Percentiles rank a stretch among this genome's conserved stretches.
These are phyloP conservation scores for Delonix regia DNA, from an alignment of 306 rosid species.

Conservation along the genomic window DNA sequence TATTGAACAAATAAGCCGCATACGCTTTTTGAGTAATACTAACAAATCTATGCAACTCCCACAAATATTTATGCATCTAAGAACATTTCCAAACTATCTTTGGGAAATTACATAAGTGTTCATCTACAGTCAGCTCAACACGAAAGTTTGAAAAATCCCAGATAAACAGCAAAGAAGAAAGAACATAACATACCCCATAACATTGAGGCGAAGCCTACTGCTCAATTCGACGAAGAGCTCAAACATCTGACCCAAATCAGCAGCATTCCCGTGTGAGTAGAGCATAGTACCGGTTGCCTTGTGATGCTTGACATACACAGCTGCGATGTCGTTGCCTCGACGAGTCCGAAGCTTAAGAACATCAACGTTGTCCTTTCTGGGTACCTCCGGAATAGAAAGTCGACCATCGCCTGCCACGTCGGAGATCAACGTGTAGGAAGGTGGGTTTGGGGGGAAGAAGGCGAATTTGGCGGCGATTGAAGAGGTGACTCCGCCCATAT, in stretches of 20 bases:
- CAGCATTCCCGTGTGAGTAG: constrained; percentile 28
- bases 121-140: background rate
- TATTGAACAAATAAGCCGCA: background rate
- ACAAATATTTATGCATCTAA: background rate
- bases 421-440: constrained; percentile 19
- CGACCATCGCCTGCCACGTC: background rate
- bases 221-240: constrained; percentile 31
- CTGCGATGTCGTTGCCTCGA: constrained; percentile 16
- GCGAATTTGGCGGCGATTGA: constrained; percentile 33
- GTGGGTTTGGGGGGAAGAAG: constrained; percentile 25
- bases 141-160: background rate
- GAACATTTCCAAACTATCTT: background rate
- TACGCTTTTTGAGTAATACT: background rate
- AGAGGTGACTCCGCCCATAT: constrained; percentile 29
- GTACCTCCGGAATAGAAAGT: background rate
- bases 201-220: constrained; percentile 8
- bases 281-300: background rate
- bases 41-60: background rate
- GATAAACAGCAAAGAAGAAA: background rate
- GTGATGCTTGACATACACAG: constrained; percentile 14
- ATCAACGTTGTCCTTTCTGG: constrained; percentile 27
- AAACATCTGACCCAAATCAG: constrained; percentile 30
- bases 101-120: background rate
- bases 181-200: constrained; percentile 15
- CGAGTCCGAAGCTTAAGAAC: constrained; percentile 24